Evolutionary conservation across 2,329 filamentous ascomycete species (phyloP).

Genomic region (Trichoderma asperellum): DNA sequence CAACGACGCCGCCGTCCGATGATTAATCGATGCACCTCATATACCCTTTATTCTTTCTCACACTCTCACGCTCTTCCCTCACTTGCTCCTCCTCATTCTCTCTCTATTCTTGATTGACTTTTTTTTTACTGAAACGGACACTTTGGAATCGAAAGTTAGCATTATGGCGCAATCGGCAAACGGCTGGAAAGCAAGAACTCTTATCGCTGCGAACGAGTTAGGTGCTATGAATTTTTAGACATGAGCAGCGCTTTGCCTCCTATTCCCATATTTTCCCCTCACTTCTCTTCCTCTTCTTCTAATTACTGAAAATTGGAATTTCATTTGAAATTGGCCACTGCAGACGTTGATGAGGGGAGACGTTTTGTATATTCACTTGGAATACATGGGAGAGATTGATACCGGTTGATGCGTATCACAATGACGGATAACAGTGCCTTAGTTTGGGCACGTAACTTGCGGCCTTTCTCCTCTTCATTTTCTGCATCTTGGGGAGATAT

Average conservation of each 20-base stretch:
- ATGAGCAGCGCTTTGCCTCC: background rate
- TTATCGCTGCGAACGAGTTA: background rate
- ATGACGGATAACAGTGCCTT: background rate
- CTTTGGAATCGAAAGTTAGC: background rate
- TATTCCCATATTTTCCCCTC: background rate
- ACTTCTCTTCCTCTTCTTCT: background rate
- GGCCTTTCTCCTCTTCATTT: background rate
- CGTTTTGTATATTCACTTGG: background rate
- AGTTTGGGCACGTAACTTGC: background rate
- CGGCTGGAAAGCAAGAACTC: background rate
- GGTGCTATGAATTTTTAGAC: background rate
- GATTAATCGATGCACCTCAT: background rate
- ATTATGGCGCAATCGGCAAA: conserved; percentile 8
- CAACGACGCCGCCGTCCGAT: conserved; percentile 2
- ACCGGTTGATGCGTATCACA: background rate
- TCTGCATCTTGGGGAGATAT: background rate
- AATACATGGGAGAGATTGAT: background rate
- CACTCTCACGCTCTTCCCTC: background rate
- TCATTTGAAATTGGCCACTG: background rate
- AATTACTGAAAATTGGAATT: background rate
- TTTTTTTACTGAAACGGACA: background rate
- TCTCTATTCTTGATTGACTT: background rate
- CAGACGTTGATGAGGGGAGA: background rate
- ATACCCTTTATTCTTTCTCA: background rate
- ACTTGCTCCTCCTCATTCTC: background rate